phyloP scores from a whole-genome alignment of 805 yeast species.

The Saccharomycopsis guyanensis region DNA sequence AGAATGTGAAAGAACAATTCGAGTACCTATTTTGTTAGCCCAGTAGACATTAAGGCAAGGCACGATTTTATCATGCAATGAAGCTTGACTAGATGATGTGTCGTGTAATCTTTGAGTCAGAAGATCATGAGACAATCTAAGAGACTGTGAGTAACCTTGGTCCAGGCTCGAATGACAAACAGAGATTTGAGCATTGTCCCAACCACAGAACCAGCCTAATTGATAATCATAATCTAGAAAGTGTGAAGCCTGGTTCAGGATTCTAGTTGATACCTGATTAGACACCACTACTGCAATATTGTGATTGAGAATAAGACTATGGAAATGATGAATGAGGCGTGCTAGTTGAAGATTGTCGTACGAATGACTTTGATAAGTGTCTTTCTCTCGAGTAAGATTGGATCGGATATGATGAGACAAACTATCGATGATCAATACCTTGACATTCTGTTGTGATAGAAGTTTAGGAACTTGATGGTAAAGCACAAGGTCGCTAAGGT shows the following conservation, averaged over 20 bases:
- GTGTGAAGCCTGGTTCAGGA: conserved; percentile 16
- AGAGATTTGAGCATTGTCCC: conserved; percentile 44
- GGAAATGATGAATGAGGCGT: conserved; percentile 40
- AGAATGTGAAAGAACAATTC: conserved; percentile 40
- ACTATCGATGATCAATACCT: conserved; percentile 68
- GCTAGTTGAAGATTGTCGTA: conserved; percentile 35
- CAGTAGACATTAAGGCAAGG: conserved; percentile 41
- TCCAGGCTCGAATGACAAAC: background rate
- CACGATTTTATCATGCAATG: conserved; percentile 10
- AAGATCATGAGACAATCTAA: too few relatives aligned
- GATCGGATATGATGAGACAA: conserved; percentile 74
- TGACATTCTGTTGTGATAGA: conserved; percentile 35
- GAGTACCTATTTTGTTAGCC: conserved; percentile 43
- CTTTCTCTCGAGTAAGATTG: conserved; percentile 37
- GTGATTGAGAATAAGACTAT: conserved; percentile 38
- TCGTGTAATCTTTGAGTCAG: too few relatives aligned
- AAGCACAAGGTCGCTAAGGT: conserved; percentile 49
- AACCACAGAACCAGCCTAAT: conserved; percentile 65
- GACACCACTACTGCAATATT: conserved; percentile 60
- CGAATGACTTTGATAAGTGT: conserved; percentile 28
- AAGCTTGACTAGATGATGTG: background rate
- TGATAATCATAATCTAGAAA: conserved; percentile 50
- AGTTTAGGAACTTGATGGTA: conserved; percentile 55
- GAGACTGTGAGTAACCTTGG: too few relatives aligned
- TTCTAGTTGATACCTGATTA: conserved; percentile 68